Base-by-base conservation (phyloP, 257 asterid genomes). In the Solanum chilense region DNA sequence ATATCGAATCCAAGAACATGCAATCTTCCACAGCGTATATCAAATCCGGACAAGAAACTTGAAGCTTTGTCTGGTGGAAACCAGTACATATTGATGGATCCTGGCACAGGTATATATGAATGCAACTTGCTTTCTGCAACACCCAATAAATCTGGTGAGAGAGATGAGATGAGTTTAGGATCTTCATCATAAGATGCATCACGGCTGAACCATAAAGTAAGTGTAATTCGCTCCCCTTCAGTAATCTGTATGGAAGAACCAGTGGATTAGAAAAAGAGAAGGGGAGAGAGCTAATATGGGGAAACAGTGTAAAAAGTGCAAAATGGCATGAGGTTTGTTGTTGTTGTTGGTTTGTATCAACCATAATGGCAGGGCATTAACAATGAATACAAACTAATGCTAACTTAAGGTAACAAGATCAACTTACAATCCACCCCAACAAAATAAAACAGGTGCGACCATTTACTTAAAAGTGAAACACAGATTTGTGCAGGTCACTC, bases 161-260 rank as follows among this genome's bases (percentile, higher is more conserved):
- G 94, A 89, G 92, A 90, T 41, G 74, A 86, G 25, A 96, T 87
- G 84, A 96, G 93, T 88, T 93, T 94, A 82, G 93, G 89, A 89
- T 96, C 99, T 93, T 96, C 99, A 74, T 95, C 97, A 82, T 93
- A 92, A 89, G 97, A 90, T 13, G 90, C 91, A 87, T 94, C 95
- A 56, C 99, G 97, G 88, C 93, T 94, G 91, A 96, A 96, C 99
- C 99, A 96, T 89, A 96, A 62, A 20, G 99, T 95, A 86, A 96
- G 98, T 35, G 99, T 95, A 66, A 90, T 74, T 89, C 99, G 92
- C 91, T 96, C 99, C 88, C 99, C 99, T 86, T 92, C 96, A 69
- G 85, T 90, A 52, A 96, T 90, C 98, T 94, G 93, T 87, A 87
- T 3, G 85, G 37, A 86, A 7, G 82, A 68, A 82, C 45, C 70